Evolutionary conservation across 202 grass and related monocot species (phyloP).

Genomic region (Bolboschoenoplectus hybrid): DNA sequence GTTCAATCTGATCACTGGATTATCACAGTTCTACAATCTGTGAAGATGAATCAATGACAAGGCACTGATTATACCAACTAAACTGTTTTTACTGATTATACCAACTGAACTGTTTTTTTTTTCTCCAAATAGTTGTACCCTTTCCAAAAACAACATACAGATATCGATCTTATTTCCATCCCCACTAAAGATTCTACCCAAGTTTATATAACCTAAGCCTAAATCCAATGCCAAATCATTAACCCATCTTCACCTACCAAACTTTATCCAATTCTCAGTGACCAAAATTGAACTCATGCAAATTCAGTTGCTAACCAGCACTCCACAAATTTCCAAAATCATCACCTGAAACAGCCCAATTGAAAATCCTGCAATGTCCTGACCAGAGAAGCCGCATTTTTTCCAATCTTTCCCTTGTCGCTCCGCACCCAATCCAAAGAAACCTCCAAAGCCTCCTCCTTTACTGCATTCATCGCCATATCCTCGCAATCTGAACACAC

Average conservation of each 20-base stretch:
- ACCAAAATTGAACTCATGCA: constrained; percentile 29
- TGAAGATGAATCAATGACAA: constrained; percentile 35
- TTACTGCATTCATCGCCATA: constrained; percentile 58
- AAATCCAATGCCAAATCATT: constrained; percentile 32
- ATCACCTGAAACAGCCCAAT: constrained; percentile 42
- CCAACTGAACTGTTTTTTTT: constrained; percentile 3
- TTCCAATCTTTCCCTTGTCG: constrained; percentile 78
- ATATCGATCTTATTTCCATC: constrained; percentile 27
- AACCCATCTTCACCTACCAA: constrained; percentile 34
- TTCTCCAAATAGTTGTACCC: constrained; percentile 3
- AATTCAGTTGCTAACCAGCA: neutral
- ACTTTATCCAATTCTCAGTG: constrained; percentile 33
- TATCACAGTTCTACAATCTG: constrained; percentile 31
- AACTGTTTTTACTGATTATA: constrained; percentile 28
- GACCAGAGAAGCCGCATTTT: constrained; percentile 66
- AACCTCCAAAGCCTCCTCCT: constrained; percentile 74
- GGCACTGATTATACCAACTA: constrained; percentile 38
- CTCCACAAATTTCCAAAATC: constrained; percentile 24
- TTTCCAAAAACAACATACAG: constrained; percentile 23
- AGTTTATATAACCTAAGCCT: constrained; percentile 30
- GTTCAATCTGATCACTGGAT: constrained; percentile 33
- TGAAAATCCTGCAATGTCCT: constrained; percentile 65
- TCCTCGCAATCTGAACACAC: constrained; percentile 61
- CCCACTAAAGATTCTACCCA: constrained; percentile 32
- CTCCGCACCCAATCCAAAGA: constrained; percentile 63